phyloP scores from a whole-genome alignment of 257 asterid genomes.

The Solanum lycopersicoides region DNA sequence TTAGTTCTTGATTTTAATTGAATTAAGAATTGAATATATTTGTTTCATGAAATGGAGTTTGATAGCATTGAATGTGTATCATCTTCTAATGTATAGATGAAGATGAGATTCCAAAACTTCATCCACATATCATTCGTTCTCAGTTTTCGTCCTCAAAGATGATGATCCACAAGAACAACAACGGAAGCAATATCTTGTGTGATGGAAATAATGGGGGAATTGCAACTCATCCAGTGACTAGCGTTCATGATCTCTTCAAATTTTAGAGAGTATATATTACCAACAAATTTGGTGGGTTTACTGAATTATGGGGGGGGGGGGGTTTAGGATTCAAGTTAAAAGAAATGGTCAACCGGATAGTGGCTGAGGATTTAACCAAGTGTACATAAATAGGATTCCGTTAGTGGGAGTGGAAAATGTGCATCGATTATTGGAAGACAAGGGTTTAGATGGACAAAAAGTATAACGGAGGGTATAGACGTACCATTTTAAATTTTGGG shows the following conservation, averaged over 20 bases:
- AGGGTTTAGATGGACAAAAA: too few relatives aligned
- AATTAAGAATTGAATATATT: not conserved
- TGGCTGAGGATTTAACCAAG: too few relatives aligned
- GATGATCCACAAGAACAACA: conserved; percentile 6
- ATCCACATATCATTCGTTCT: conserved; percentile 12
- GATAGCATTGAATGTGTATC: conserved; percentile 47
- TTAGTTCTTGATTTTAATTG: not conserved
- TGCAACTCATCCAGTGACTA: not conserved
- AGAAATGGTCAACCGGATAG: too few relatives aligned
- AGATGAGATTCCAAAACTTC: conserved; percentile 31
- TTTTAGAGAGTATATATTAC: too few relatives aligned
- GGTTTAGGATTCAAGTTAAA: too few relatives aligned
- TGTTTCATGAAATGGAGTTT: conserved; percentile 28
- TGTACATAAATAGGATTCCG: too few relatives aligned
- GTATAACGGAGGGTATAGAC: too few relatives aligned
- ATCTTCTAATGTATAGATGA: conserved; percentile 39
- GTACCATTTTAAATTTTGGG: too few relatives aligned
- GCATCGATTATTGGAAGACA: too few relatives aligned
- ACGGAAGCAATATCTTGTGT: not conserved
- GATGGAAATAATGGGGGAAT: not conserved
- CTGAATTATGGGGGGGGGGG: too few relatives aligned
- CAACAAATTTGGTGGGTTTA: too few relatives aligned
- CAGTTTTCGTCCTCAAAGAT: conserved; percentile 31
- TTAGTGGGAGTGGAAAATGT: too few relatives aligned
- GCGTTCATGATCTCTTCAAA: conserved; percentile 23